Percentiles rank a stretch among this genome's conserved stretches.
phyloP scores from a whole-genome alignment of 208 protist species.

The Wallacemonas sp. region DNA sequence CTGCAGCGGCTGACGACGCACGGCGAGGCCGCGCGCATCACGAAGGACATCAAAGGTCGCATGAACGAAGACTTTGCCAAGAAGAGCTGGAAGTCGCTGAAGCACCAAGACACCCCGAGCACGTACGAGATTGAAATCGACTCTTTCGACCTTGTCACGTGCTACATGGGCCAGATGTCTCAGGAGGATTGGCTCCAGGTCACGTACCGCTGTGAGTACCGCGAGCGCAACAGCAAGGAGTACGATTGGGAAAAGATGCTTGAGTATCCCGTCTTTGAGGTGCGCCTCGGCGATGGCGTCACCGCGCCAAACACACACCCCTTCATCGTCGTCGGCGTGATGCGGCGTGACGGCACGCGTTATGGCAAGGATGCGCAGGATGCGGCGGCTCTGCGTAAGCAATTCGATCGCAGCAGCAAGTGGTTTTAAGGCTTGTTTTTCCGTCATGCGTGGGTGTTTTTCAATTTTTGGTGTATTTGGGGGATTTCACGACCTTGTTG shows the following conservation, averaged over 20 bases:
- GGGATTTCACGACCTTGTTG: too few species aligned
- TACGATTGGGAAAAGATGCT: constrained; percentile 72
- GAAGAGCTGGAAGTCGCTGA: constrained; percentile 88
- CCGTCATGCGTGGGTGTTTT: not conserved
- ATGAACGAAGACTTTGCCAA: constrained; percentile 88
- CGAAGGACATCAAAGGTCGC: constrained; percentile 69
- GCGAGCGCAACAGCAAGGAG: constrained; percentile 53
- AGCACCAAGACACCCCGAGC: constrained; percentile 54
- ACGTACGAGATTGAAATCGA: constrained; percentile 88
- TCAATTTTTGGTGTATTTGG: too few species aligned
- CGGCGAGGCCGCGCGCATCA: constrained; percentile 81
- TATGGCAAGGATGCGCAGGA: constrained; percentile 91
- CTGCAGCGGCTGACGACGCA: constrained; percentile 89
- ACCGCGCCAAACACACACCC: constrained; percentile 67
- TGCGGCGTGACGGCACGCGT: constrained; percentile 86
- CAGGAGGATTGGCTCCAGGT: constrained; percentile 91
- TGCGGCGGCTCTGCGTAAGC: constrained; percentile 83
- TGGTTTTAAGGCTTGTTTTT: constrained; percentile 67
- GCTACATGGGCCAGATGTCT: constrained; percentile 91
- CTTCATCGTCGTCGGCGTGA: constrained; percentile 88
- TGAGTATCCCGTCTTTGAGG: constrained; percentile 91
- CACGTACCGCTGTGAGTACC: constrained; percentile 85
- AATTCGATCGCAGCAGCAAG: constrained; percentile 81
- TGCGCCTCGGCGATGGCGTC: constrained; percentile 82
- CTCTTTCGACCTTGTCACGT: constrained; percentile 82